phyloP scores from a whole-genome alignment of 768 basidiomycete genomes.

The Heimioporus sp. region DNA sequence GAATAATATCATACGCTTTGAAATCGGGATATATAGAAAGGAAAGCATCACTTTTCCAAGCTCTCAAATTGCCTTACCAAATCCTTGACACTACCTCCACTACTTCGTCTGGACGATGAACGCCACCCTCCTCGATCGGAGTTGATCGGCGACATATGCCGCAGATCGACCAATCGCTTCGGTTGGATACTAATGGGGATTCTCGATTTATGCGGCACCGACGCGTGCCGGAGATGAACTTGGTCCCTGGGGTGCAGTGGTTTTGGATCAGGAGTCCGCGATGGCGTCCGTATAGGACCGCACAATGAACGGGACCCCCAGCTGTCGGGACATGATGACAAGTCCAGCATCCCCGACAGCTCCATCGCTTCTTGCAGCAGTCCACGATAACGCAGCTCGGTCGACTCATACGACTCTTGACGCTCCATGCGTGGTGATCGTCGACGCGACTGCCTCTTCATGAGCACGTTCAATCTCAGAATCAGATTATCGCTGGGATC shows the following conservation, averaged over 20 bases:
- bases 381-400: constrained; percentile 54
- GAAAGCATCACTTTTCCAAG: constrained; percentile 13
- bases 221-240: constrained; percentile 58
- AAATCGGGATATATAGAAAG: neutral
- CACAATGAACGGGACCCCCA: constrained; percentile 29
- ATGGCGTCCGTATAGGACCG: constrained; percentile 59
- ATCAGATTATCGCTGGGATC: constrained; percentile 19
- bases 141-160: constrained; percentile 39
- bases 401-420: constrained; percentile 22
- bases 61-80: constrained; percentile 62
- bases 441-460: constrained; percentile 25
- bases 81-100: constrained; percentile 72
- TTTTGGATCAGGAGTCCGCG: constrained; percentile 45
- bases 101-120: constrained; percentile 48
- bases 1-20: neutral
- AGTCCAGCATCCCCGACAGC: constrained; percentile 20
- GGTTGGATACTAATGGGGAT: constrained; percentile 45
- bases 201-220: constrained; percentile 36
- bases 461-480: constrained; percentile 30
- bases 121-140: constrained; percentile 32
- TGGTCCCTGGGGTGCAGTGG: constrained; percentile 59
- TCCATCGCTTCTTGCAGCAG: constrained; percentile 36
- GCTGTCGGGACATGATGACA: constrained; percentile 38
- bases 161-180: constrained; percentile 53
- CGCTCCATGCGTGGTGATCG: neutral